phyloP scores from a whole-genome alignment of 331 rosid genomes.

The Stylosanthes scabra region DNA sequence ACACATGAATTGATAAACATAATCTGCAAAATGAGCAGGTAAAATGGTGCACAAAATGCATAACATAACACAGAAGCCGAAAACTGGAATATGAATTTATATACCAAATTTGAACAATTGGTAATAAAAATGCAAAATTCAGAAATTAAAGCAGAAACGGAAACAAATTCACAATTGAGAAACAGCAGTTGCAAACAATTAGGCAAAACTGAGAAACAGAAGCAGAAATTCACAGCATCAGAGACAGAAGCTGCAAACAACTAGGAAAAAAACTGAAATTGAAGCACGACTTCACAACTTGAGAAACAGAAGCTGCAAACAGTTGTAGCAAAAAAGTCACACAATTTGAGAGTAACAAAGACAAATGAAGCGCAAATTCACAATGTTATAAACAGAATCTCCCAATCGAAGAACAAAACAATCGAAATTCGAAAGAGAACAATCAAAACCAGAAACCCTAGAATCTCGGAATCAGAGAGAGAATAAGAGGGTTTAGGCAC shows the following conservation, averaged over 20 bases:
- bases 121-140: background rate
- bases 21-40: background rate
- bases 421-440: background rate
- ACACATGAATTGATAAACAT: background rate
- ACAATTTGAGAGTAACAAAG: background rate
- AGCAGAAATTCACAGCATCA: background rate
- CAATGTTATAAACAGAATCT: background rate
- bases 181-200: background rate
- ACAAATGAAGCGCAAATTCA: background rate
- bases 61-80: too few relatives aligned
- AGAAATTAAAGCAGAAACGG: background rate
- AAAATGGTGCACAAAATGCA: background rate
- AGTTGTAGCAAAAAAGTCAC: background rate
- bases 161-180: background rate
- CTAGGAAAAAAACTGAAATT: too few relatives aligned
- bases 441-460: conserved; percentile 17
- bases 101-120: background rate
- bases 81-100: background rate
- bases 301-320: background rate
- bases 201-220: too few relatives aligned
- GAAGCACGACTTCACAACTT: background rate
- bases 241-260: background rate
- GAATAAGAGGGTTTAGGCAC: conserved; percentile 26
- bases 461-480: background rate
- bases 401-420: background rate